Evolutionary conservation across 495 filamentous ascomycete genomes (phyloP).

Genomic region (Beverwykella pulmonaria): DNA sequence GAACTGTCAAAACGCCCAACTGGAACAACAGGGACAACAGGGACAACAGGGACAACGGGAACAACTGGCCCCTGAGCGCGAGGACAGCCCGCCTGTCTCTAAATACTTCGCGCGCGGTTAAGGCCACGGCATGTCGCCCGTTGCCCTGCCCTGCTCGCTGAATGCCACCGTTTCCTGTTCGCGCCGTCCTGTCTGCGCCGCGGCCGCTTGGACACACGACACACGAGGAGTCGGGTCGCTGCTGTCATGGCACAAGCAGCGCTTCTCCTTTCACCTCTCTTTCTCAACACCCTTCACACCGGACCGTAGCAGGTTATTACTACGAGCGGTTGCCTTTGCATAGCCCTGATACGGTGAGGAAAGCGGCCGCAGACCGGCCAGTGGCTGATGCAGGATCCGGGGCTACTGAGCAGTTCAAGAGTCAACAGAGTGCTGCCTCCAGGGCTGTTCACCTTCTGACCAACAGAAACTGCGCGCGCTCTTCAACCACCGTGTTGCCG

Average conservation of each 20-base stretch:
- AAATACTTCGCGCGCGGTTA: background rate
- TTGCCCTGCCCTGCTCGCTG: background rate
- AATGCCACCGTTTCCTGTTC: constrained; percentile 18
- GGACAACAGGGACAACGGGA: no score
- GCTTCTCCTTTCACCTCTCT: constrained; percentile 24
- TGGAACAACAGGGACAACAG: background rate
- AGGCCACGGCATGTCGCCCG: constrained; percentile 19
- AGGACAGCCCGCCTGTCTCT: background rate
- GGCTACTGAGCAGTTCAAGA: no score
- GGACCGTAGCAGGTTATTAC: constrained; percentile 4
- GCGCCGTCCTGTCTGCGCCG: constrained; percentile 7
- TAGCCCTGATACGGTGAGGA: constrained; percentile 31
- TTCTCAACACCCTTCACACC: constrained; percentile 15
- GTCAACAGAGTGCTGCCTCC: no score
- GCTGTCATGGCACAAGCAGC: background rate
- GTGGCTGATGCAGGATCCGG: background rate
- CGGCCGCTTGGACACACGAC: constrained; percentile 16
- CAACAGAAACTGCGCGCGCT: constrained; percentile 3
- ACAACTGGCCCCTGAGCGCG: background rate
- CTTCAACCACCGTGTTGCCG: no score
- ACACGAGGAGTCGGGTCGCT: background rate
- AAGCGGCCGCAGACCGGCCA: background rate
- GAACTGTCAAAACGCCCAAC: background rate
- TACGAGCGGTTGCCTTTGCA: constrained; percentile 4
- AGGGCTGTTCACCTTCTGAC: constrained; percentile 2